phyloP scores from a whole-genome alignment of 2,329 filamentous ascomycete genomes.

The Botrytis fragariae region DNA sequence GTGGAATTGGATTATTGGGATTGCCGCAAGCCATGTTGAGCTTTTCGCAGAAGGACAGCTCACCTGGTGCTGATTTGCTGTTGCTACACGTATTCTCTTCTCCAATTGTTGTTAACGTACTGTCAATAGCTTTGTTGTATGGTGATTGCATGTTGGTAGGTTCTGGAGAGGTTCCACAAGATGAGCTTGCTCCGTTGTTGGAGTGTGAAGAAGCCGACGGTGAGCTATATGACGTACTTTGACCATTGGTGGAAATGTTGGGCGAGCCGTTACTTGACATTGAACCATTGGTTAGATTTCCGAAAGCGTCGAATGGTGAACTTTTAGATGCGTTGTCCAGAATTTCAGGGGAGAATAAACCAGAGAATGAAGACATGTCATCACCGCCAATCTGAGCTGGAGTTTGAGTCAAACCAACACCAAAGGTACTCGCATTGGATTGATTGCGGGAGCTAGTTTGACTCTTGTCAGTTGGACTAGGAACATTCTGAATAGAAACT shows the following conservation, averaged over 20 bases:
- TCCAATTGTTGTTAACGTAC: slow-evolving; percentile 60
- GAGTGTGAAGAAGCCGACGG: slow-evolving; percentile 63
- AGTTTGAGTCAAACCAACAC: slow-evolving; percentile 31
- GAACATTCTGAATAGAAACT: slow-evolving; percentile 20
- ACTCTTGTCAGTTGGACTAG: slow-evolving; percentile 30
- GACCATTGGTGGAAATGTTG: slow-evolving; percentile 38
- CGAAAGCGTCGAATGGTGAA: slow-evolving; percentile 42
- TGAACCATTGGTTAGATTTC: slow-evolving; percentile 47
- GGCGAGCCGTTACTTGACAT: slow-evolving; percentile 40
- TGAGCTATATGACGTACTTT: slow-evolving; percentile 60
- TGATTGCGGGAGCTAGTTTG: slow-evolving; percentile 34
- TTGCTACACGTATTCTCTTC: slow-evolving; percentile 56
- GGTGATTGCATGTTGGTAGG: slow-evolving; percentile 71
- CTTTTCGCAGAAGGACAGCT: slow-evolving; percentile 54
- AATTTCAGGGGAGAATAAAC: slow-evolving; percentile 58
- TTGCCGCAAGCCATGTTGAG: slow-evolving; percentile 55
- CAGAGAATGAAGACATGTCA: slow-evolving; percentile 54
- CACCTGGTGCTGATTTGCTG: slow-evolving; percentile 43
- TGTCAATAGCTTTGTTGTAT: slow-evolving; percentile 59
- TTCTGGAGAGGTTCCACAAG: slow-evolving; percentile 76
- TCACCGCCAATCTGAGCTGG: slow-evolving; percentile 28
- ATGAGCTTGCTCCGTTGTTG: slow-evolving; percentile 58
- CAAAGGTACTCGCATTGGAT: slow-evolving; percentile 37
- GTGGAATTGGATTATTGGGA: slow-evolving; percentile 51
- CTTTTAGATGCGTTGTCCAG: slow-evolving; percentile 46